Conservation (phyloP, 768 basidiomycete genomes). For the Holtermannia corniformis region DNA sequence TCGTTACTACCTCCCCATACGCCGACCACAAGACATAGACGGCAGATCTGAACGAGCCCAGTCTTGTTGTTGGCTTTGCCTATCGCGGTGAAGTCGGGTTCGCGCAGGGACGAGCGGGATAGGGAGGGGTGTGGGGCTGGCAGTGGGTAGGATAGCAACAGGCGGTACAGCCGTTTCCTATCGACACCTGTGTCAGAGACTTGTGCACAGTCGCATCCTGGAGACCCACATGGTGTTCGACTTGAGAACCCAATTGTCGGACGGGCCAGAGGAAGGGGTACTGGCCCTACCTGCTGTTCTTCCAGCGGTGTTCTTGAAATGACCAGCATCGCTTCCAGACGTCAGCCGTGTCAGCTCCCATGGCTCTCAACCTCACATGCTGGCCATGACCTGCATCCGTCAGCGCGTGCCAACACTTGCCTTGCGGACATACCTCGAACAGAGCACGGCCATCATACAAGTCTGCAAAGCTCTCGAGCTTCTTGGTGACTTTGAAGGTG, state of each 20-base stretch:
- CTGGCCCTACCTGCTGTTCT: too few species aligned
- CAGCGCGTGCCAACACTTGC: background rate
- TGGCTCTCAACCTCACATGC: conserved; percentile 10
- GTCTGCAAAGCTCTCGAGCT: conserved; percentile 21
- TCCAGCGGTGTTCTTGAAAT: conserved; percentile 23
- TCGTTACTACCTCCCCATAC: conserved; percentile 84
- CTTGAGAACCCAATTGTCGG: conserved; percentile 33
- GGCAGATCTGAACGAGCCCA: conserved; percentile 65
- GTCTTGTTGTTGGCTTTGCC: conserved; percentile 62
- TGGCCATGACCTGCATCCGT: conserved; percentile 14
- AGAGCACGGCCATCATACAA: conserved; percentile 29
- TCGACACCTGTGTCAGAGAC: background rate
- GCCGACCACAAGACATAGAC: conserved; percentile 71
- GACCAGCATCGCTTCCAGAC: conserved; percentile 19
- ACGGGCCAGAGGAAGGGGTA: conserved; percentile 1
- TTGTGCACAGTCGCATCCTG: background rate
- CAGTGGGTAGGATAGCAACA: conserved; percentile 27
- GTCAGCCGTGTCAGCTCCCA: background rate
- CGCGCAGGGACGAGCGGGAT: conserved; percentile 51
- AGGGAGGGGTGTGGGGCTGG: conserved; percentile 25
- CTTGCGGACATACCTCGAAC: conserved; percentile 22
- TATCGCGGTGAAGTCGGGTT: conserved; percentile 77
- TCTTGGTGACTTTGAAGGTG: conserved; percentile 24
- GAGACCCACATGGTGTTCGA: conserved; percentile 27
- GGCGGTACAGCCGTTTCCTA: conserved; percentile 32